Conservation (phyloP, 257 asterid genomes). For the Euphrasia confusa region DNA sequence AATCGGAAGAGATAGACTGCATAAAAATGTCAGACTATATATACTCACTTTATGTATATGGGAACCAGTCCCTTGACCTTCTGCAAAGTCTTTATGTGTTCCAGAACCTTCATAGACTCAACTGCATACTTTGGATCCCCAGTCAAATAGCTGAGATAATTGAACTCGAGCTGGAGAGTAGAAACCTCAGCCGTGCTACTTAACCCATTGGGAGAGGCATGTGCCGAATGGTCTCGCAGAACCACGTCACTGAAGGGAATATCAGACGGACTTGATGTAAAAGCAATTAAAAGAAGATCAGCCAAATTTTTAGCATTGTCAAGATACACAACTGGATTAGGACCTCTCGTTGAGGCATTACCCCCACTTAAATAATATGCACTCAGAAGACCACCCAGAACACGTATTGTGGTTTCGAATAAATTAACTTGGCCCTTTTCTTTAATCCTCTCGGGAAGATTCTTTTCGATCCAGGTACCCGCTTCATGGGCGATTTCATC, state of each 20-base stretch:
- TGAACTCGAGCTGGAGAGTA: constrained; percentile 88
- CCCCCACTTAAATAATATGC: constrained; percentile 87
- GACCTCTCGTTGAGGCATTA: constrained; percentile 45
- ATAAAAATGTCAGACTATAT: background rate
- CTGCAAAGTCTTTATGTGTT: constrained; percentile 69
- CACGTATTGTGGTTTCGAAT: constrained; percentile 90
- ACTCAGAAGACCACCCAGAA: constrained; percentile 92
- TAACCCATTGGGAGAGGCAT: constrained; percentile 87
- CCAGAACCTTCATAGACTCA: constrained; percentile 93
- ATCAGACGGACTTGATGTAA: constrained; percentile 73
- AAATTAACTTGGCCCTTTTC: constrained; percentile 83
- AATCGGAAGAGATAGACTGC: background rate
- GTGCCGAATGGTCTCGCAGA: constrained; percentile 68
- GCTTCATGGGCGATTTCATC: constrained; percentile 74
- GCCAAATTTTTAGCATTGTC: constrained; percentile 86
- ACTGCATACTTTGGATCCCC: constrained; percentile 71
- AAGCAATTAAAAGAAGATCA: constrained; percentile 77
- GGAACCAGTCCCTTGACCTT: constrained; percentile 95
- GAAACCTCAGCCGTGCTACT: constrained; percentile 97
- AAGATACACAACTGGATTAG: constrained; percentile 72
- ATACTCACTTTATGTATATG: constrained; percentile 71
- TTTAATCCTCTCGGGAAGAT: constrained; percentile 64
- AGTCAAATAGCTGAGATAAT: constrained; percentile 74
- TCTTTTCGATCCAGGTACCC: constrained; percentile 81
- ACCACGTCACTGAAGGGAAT: constrained; percentile 88